Conservation (phyloP, 768 basidiomycete species). For the Amanita rubescens region DNA sequence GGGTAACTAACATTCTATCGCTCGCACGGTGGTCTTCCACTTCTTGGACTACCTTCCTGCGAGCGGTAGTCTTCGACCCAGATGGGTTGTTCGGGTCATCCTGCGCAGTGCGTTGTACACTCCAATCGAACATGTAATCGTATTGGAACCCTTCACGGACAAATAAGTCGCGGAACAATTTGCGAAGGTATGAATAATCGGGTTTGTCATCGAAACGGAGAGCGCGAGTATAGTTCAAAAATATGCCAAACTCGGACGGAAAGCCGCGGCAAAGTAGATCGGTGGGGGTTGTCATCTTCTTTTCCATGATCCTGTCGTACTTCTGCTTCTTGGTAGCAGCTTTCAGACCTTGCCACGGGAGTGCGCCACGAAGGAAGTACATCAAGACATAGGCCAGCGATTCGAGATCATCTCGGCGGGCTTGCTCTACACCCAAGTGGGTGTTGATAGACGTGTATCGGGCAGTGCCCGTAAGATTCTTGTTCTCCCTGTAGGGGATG, state of each 20-base stretch:
- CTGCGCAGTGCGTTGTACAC: conserved; percentile 69
- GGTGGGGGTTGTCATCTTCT: conserved; percentile 99
- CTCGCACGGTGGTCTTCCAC: conserved; percentile 79
- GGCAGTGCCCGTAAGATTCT: conserved; percentile 98
- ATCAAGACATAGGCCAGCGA: conserved; percentile 98
- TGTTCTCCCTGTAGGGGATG: conserved; percentile 99
- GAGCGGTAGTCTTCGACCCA: conserved; percentile 53
- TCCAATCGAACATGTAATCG: conserved; percentile 99
- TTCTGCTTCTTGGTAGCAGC: conserved; percentile 99
- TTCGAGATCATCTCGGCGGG: conserved; percentile 95
- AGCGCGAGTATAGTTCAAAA: conserved; percentile 98
- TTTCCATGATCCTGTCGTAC: conserved; percentile 99
- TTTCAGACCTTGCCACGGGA: conserved; percentile 99
- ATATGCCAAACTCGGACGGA: conserved; percentile 99
- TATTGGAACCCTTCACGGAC: conserved; percentile 98
- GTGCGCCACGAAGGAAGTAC: conserved; percentile 98
- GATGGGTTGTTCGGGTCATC: conserved; percentile 56
- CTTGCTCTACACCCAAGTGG: conserved; percentile 96
- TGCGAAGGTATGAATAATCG: conserved; percentile 98
- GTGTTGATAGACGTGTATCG: conserved; percentile 99
- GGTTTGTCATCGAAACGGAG: conserved; percentile 99
- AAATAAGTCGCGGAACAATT: conserved; percentile 97
- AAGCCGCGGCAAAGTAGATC: conserved; percentile 98
- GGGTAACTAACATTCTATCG: conserved; percentile 67
- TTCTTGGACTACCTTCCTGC: conserved; percentile 79